Percentiles rank a stretch among this genome's conserved stretches.
Evolutionary conservation across 345 rosid species (phyloP).

Genomic region (Lenwebbia sp.): DNA sequence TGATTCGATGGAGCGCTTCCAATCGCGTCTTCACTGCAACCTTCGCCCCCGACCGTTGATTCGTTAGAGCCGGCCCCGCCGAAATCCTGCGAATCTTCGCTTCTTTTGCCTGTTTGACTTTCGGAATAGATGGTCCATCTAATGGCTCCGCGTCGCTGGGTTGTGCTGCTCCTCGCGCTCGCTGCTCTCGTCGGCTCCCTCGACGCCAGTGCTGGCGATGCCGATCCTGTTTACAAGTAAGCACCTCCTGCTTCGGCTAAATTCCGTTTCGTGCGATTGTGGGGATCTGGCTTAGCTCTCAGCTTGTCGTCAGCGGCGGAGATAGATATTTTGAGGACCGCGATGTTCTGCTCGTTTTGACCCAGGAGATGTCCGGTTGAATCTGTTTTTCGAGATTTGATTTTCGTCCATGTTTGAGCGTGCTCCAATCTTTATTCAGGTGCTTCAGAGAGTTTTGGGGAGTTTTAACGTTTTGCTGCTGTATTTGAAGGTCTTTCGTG

Average conservation of each 20-base stretch:
- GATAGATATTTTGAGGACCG: neutral
- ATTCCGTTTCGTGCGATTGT: neutral
- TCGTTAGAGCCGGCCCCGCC: no score
- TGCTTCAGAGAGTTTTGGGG: neutral
- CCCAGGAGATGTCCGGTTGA: neutral
- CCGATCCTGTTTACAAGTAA: constrained; percentile 79
- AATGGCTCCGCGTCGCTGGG: constrained; percentile 23
- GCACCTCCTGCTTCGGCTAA: neutral
- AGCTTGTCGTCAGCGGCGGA: neutral
- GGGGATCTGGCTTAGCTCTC: neutral
- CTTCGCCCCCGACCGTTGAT: no score
- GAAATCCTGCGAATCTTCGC: no score
- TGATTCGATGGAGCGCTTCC: no score
- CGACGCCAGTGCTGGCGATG: constrained; percentile 69
- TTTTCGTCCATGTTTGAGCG: neutral
- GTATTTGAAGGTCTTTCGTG: neutral
- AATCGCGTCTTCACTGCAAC: no score
- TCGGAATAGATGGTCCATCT: neutral
- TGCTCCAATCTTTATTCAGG: neutral
- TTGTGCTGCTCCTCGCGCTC: constrained; percentile 26
- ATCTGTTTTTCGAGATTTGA: neutral
- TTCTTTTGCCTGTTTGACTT: neutral
- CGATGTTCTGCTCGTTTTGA: neutral
- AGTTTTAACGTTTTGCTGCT: neutral
- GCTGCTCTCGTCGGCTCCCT: constrained; percentile 23